Base-by-base conservation (phyloP, 768 basidiomycete species). In the Suillus hirtellus region DNA sequence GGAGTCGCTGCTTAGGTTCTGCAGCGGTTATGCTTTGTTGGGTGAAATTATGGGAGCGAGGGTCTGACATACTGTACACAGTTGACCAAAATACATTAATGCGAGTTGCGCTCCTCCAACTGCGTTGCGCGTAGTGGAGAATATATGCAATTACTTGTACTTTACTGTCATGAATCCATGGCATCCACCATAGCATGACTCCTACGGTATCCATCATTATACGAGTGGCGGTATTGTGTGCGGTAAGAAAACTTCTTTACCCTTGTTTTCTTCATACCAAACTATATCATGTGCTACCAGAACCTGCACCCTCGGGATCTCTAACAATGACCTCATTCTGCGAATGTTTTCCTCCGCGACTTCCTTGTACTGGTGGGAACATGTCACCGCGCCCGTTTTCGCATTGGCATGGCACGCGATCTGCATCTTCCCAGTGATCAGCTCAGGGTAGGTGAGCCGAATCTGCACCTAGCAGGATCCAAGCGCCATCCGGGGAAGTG, bases 381-480 rank as follows among this genome's bases (percentile, higher is more conserved):
- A 86, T 46, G 63, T 75, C 21, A 71, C 71, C 15, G 56, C 66
- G 9, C 74, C 72, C 31, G 61, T 60, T 19, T 44, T 14, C 43
- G 63, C 60, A 37, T 64, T 50, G 38, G 56, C 19, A 44, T 46
- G 31, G 8, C 72, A 71, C 1, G 77, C 75, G 34, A 86, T 74
- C 6, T 76, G 66, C 14, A 73, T 71, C 60, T 79, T 75, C 12
- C 80, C 80, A 0, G 75, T 81, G 49, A 85, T 69, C 35, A 86
- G 70, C 11, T 78, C 75, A 75, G 77, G 77, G 69, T 84, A n/a
- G 79, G 66, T 86, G 85, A 4, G 82, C 84, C 60, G 81, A 80
- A 66, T 86, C 85, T 0, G 80, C 84, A 4, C 75, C 84, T 19
- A 86, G 74, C 66, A 78, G 81, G 15, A 86, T 73, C 84, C 85